These are phyloP conservation scores for Claviceps capensis DNA, from an alignment of 2,329 filamentous ascomycete genomes.

Conservation along the genomic window DNA sequence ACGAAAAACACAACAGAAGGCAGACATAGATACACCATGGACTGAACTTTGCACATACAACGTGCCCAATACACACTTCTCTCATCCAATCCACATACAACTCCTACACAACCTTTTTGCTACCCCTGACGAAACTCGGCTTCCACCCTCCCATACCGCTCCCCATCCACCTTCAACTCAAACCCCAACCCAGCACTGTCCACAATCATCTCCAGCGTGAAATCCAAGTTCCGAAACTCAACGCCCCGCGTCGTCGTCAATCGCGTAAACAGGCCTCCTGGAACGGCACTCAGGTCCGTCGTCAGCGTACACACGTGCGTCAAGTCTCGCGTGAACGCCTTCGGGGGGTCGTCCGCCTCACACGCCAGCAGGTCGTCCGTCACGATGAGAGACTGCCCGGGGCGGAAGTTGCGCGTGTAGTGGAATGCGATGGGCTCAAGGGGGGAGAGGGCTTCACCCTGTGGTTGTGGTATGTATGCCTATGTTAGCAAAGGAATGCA, in stretches of 20 bases:
- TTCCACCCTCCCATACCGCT: constrained; percentile 62
- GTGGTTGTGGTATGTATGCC: constrained; percentile 15
- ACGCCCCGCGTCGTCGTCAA: constrained; percentile 67
- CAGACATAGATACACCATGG: too few relatives aligned
- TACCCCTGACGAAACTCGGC: constrained; percentile 54
- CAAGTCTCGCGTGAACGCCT: constrained; percentile 45
- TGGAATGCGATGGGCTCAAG: constrained; percentile 64
- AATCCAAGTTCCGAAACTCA: constrained; percentile 72
- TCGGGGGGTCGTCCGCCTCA: constrained; percentile 52
- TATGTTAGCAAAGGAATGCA: background rate
- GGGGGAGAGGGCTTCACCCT: constrained; percentile 66
- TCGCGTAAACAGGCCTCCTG: constrained; percentile 57
- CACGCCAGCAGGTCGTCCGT: constrained; percentile 71
- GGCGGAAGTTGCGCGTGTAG: constrained; percentile 74
- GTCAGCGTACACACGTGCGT: constrained; percentile 66
- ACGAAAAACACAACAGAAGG: too few relatives aligned
- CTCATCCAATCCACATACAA: too few relatives aligned
- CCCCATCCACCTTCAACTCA: constrained; percentile 65
- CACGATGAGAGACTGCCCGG: constrained; percentile 61
- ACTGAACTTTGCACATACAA: too few relatives aligned
- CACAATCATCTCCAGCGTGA: constrained; percentile 72
- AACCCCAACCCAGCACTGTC: constrained; percentile 65
- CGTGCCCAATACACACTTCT: too few relatives aligned
- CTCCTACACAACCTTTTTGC: too few relatives aligned
- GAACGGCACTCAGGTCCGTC: constrained; percentile 67